Percentiles rank a stretch among this genome's conserved stretches.
Evolutionary conservation across 2,329 filamentous ascomycete genomes (phyloP).

Genomic region (Botrytis squamosa): DNA sequence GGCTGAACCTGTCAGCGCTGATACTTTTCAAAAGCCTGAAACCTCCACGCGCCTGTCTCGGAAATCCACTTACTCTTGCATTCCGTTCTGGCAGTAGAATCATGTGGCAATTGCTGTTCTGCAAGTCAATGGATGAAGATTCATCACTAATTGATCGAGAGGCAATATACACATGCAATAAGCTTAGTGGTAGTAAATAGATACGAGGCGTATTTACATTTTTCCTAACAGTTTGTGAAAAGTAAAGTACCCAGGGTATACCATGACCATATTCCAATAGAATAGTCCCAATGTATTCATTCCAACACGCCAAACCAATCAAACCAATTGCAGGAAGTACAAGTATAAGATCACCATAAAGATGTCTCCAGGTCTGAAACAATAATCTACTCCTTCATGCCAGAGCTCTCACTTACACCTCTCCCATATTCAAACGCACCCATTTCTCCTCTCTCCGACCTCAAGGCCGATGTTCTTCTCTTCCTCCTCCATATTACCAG

Average conservation of each 20-base stretch:
- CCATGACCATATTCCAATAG: not conserved
- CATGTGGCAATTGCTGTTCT: not conserved
- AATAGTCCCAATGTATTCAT: not conserved
- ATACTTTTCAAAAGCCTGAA: too few species aligned
- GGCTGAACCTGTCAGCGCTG: too few species aligned
- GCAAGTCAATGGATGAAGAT: not conserved
- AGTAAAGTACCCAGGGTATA: constrained; percentile 7
- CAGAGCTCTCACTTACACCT: constrained; percentile 2
- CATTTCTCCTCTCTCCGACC: constrained; percentile 16
- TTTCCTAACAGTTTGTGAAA: not conserved
- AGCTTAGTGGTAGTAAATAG: too few species aligned
- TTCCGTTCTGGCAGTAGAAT: not conserved
- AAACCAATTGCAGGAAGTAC: not conserved
- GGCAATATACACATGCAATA: not conserved
- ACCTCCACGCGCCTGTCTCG: too few species aligned
- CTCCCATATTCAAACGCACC: not conserved
- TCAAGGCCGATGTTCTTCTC: constrained; percentile 18
- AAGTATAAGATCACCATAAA: not conserved
- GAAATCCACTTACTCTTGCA: not conserved
- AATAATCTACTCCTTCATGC: not conserved
- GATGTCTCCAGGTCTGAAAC: not conserved
- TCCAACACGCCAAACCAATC: constrained; percentile 1
- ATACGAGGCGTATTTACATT: not conserved
- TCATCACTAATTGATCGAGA: not conserved
- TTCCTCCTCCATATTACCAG: constrained; percentile 29